Percentiles rank a stretch among this genome's conserved stretches.
Conservation (phyloP, 1,139 yeast genomes). For the Petasospora fabianii region DNA sequence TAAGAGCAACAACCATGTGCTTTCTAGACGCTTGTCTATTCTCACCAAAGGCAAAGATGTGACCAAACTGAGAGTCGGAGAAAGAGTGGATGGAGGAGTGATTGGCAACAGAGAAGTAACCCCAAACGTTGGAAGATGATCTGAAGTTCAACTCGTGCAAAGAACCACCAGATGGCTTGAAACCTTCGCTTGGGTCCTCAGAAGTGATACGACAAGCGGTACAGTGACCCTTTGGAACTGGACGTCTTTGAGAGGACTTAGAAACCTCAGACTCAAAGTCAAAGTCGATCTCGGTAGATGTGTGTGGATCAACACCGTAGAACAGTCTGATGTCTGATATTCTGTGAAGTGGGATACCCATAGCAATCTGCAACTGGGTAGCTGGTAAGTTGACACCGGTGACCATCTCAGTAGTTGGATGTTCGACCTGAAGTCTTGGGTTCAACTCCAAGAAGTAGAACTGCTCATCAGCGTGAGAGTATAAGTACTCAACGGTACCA, state of each 20-base stretch:
- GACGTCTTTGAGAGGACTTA: slow-evolving; percentile 78
- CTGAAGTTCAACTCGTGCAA: slow-evolving; percentile 94
- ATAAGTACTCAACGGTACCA: slow-evolving; percentile 96
- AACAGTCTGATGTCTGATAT: slow-evolving; percentile 86
- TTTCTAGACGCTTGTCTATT: slow-evolving; percentile 96
- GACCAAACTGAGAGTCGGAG: slow-evolving; percentile 98
- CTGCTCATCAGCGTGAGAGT: slow-evolving; percentile 90
- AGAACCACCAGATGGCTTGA: slow-evolving; percentile 97
- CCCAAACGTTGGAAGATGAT: slow-evolving; percentile 98
- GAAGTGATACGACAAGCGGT: slow-evolving; percentile 99
- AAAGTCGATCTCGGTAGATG: slow-evolving; percentile 86
- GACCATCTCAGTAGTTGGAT: slow-evolving; percentile 99
- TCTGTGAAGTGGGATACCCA: slow-evolving; percentile 98
- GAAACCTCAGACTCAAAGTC: slow-evolving; percentile 76
- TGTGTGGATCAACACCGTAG: slow-evolving; percentile 95
- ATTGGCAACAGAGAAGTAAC: slow-evolving; percentile 95
- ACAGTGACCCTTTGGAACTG: slow-evolving; percentile 95
- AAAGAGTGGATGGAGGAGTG: slow-evolving; percentile 97
- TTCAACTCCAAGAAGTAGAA: slow-evolving; percentile 94
- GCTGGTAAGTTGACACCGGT: slow-evolving; percentile 97
- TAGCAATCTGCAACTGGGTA: slow-evolving; percentile 96
- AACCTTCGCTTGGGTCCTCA: slow-evolving; percentile 98
- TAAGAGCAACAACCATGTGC: slow-evolving; percentile 97
- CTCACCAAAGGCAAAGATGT: slow-evolving; percentile 97
- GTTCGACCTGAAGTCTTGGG: slow-evolving; percentile 98